Conservation (phyloP, 108 stramenopile genomes). For the Skeletonema tropicum region DNA sequence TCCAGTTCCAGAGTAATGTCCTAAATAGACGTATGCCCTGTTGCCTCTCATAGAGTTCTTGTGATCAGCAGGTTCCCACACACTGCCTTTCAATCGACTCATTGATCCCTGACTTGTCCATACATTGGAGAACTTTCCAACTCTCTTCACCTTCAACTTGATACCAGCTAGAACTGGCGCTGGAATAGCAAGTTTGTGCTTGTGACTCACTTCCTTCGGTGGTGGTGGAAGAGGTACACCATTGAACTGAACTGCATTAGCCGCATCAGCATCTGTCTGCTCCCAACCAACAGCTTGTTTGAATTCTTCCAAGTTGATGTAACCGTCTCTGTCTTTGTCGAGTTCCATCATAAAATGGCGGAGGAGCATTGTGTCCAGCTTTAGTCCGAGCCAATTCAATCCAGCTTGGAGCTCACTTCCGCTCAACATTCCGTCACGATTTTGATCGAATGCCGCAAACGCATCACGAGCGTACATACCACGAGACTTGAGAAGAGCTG, state of each 20-base stretch:
- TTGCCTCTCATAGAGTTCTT: slow-evolving; percentile 77
- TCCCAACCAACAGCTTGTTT: slow-evolving; percentile 94
- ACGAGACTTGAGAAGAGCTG: slow-evolving; percentile 88
- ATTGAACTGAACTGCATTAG: slow-evolving; percentile 64
- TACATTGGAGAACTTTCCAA: slow-evolving; percentile 77
- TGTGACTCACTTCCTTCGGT: slow-evolving; percentile 76
- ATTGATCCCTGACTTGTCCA: slow-evolving; percentile 97
- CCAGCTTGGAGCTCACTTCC: slow-evolving; percentile 95
- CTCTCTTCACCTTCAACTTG: slow-evolving; percentile 94
- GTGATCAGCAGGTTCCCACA: slow-evolving; percentile 88
- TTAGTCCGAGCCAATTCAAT: slow-evolving; percentile 93
- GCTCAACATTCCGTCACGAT: slow-evolving; percentile 91
- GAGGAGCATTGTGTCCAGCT: slow-evolving; percentile 77
- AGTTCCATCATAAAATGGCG: slow-evolving; percentile 91
- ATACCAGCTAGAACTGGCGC: slow-evolving; percentile 88
- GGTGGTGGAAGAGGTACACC: slow-evolving; percentile 75
- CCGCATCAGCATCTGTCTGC: slow-evolving; percentile 62
- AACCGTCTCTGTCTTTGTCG: slow-evolving; percentile 94
- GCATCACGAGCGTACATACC: slow-evolving; percentile 96
- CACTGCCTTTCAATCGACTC: slow-evolving; percentile 88
- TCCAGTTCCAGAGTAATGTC: slow-evolving; percentile 88
- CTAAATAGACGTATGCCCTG: slow-evolving; percentile 89
- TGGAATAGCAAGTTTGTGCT: slow-evolving; percentile 82
- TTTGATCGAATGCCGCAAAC: slow-evolving; percentile 94
- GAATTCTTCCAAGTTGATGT: slow-evolving; percentile 95